Evolutionary conservation across 2,329 filamentous ascomycete species (phyloP).

Genomic region (Penicillium janthinellum): DNA sequence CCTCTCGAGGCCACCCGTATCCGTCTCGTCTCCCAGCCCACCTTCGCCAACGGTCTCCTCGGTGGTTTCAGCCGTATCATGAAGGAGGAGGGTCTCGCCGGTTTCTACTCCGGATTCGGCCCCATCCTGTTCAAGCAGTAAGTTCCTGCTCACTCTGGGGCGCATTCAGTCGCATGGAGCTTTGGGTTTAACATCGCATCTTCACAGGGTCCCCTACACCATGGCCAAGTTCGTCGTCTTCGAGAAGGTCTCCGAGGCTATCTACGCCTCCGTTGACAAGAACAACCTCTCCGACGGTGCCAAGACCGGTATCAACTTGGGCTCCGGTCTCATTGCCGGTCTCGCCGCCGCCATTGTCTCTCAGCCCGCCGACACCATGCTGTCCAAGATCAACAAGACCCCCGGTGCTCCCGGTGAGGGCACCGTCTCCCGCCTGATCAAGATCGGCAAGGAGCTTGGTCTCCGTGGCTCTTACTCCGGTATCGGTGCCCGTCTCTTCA

Average conservation of each 20-base stretch:
- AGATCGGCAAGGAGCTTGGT: slow-evolving; percentile 86
- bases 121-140: slow-evolving; percentile 84
- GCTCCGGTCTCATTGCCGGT: slow-evolving; percentile 81
- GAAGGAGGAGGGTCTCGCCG: slow-evolving; percentile 78
- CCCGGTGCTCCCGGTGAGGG: slow-evolving; percentile 84
- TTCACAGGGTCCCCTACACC: slow-evolving; percentile 77
- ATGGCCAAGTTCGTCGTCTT: slow-evolving; percentile 95
- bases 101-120: slow-evolving; percentile 90
- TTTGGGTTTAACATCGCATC: neutral
- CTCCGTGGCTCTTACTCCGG: slow-evolving; percentile 75
- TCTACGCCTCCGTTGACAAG: slow-evolving; percentile 74
- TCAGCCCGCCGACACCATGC: slow-evolving; percentile 91
- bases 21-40: slow-evolving; percentile 85
- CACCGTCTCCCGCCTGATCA: slow-evolving; percentile 76
- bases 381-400: slow-evolving; percentile 96
- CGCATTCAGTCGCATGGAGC: neutral
- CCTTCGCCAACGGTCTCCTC: slow-evolving; percentile 77
- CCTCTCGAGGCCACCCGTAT: slow-evolving; percentile 92
- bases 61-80: slow-evolving; percentile 81
- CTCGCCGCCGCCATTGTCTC: slow-evolving; percentile 86
- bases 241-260: slow-evolving; percentile 79
- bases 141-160: slow-evolving; percentile 32
- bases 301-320: slow-evolving; percentile 81
- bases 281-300: slow-evolving; percentile 64
- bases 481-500: slow-evolving; percentile 64